Evolutionary conservation across 2,329 filamentous ascomycete species (phyloP).

Genomic region (Didymella arachidicola): DNA sequence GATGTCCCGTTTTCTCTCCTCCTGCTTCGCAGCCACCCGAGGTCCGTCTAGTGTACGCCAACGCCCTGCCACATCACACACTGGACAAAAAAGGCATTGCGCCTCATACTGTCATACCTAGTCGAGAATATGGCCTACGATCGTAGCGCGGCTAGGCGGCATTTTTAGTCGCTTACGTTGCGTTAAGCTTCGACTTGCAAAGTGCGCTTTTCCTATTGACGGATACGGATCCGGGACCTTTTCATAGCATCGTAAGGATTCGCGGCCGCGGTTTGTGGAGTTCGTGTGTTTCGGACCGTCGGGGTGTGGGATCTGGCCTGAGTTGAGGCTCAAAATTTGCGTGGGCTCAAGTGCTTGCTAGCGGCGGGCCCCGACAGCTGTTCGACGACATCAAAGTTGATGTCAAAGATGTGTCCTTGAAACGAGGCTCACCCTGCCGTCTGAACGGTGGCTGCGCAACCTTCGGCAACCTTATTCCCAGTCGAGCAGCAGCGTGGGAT

Average conservation of each 20-base stretch:
- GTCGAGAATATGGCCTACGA: constrained; percentile 4
- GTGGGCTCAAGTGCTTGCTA: constrained; percentile 4
- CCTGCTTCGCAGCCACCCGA: constrained; percentile 1
- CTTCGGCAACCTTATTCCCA: constrained; percentile 2
- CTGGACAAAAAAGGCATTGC: constrained; percentile 5
- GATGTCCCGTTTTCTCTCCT: neutral
- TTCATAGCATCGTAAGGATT: constrained; percentile 8
- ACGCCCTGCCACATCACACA: constrained; percentile 3
- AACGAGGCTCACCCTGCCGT: neutral
- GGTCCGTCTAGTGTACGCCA: neutral
- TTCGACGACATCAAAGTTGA: constrained; percentile 7
- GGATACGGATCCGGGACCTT: constrained; percentile 6
- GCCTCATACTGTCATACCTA: constrained; percentile 1
- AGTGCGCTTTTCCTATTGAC: constrained; percentile 6
- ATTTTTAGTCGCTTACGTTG: constrained; percentile 6
- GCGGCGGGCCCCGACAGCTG: constrained; percentile 13
- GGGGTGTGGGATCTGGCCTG: constrained; percentile 16
- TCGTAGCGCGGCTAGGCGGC: constrained; percentile 12
- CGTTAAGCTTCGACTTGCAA: constrained; percentile 1
- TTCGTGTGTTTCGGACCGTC: constrained; percentile 9
- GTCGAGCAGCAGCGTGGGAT: constrained; percentile 11
- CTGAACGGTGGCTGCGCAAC: neutral
- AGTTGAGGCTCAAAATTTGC: constrained; percentile 19
- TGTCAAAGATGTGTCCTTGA: constrained; percentile 6
- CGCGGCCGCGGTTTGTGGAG: constrained; percentile 9